Evolutionary conservation across 176 grass and related monocot species (phyloP), one percentile per base, ranked within the genome.

Genomic region (Zizania latifolia): DNA sequence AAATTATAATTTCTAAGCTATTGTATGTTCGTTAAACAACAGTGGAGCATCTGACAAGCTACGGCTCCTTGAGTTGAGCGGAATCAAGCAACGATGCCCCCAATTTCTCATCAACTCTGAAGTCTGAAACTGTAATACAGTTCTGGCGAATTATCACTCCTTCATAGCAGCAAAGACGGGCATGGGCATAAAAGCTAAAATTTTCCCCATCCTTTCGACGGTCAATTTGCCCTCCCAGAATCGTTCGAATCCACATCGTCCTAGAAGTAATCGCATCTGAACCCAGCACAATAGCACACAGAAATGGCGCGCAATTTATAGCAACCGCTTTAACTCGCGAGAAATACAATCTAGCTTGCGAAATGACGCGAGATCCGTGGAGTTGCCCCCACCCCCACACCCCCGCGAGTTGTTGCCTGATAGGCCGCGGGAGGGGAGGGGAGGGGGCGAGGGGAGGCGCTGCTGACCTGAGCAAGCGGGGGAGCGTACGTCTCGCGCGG

Each of bases 401-500:
- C n/a, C n/a, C n/a, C n/a, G n/a, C n/a, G 50, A 19, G 76, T 62
- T 64, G 57, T 39, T 29, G 75, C 23, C 38, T 4, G 75, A n/a
- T 48, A 9, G 56, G 58, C 15, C 73, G 73, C 66, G 37, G 39
- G 65, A 19, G 30, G n/a, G 28, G 59, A 56, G 32, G 33, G 58
- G 16, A 46, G 15, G 59, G 31, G 65, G 2, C 1, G n/a, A 39
- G 4, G 17, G 6, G 23, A 6, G 37, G 6, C 3, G 85, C 0
- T 32, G 48, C 85, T 78, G 59, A 87, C 85, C 85, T 87, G 72
- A 77, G 72, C 14, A 4, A 26, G 2, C 62, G 0, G 14, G 6
- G 35, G 12, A 38, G 76, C 0, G 35, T 44, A 51, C 64, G 40
- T 5, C 39, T 48, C 30, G 51, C 36, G 24, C 3, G n/a, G n/a